These are phyloP conservation scores for Colletotrichum falcatum DNA, from an alignment of 2,329 filamentous ascomycete species.

Conservation along the genomic window DNA sequence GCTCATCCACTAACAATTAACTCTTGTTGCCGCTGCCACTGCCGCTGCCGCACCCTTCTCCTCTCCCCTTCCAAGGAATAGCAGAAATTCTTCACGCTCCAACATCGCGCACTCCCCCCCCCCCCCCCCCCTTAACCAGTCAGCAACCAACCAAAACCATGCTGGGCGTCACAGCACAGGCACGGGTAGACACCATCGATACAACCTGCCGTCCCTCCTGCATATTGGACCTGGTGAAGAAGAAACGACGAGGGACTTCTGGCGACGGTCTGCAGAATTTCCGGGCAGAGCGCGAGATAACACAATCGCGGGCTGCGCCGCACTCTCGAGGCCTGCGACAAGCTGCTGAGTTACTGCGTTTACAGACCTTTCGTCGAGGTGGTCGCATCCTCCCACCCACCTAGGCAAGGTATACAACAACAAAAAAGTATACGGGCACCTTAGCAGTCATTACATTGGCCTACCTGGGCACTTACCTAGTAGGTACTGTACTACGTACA, in stretches of 20 bases:
- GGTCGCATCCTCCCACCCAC: constrained; percentile 22
- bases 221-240: constrained; percentile 6
- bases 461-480: not conserved
- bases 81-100: constrained; percentile 3
- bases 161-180: constrained; percentile 7
- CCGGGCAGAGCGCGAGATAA: constrained; percentile 17
- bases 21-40: constrained; percentile 1
- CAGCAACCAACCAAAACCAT: not conserved
- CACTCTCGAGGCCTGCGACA: constrained; percentile 11
- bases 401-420: constrained; percentile 17
- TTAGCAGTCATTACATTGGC: constrained; percentile 30
- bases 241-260: not conserved
- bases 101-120: not conserved
- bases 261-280: not conserved
- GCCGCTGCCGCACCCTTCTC: not conserved
- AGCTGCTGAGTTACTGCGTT: constrained; percentile 19
- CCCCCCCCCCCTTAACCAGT: not conserved
- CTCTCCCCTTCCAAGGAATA: not conserved
- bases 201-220: constrained; percentile 6
- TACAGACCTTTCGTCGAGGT: constrained; percentile 30
- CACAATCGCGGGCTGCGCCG: constrained; percentile 16
- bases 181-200: constrained; percentile 8
- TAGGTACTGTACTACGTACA: not conserved
- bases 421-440: constrained; percentile 23
- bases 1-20: constrained; percentile 13